These are phyloP conservation scores for Cercospora beticola DNA, from an alignment of 2,329 filamentous ascomycete species.

Conservation along the genomic window DNA sequence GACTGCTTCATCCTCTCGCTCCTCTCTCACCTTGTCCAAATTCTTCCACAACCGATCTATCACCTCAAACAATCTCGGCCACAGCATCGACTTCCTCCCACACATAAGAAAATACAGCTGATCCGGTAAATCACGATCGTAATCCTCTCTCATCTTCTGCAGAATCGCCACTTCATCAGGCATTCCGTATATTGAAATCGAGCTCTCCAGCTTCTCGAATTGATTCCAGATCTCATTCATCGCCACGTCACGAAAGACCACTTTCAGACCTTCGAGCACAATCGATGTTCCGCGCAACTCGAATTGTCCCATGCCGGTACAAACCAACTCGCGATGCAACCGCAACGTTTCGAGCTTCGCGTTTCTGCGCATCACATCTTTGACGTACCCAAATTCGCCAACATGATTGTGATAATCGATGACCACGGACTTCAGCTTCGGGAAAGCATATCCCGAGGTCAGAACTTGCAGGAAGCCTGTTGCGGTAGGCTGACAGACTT, in stretches of 20 bases:
- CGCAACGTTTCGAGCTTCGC: conserved; percentile 13
- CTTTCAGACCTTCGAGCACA: neutral
- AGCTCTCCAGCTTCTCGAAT: neutral
- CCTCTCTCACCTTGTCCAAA: conserved; percentile 8
- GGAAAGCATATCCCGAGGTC: conserved; percentile 3
- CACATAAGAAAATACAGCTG: conserved; percentile 19
- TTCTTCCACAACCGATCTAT: conserved; percentile 14
- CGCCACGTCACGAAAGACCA: neutral
- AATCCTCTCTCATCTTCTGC: conserved; percentile 15
- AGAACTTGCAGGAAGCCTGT: conserved; percentile 19
- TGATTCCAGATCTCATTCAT: neutral
- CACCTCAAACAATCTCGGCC: conserved; percentile 14
- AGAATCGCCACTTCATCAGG: conserved; percentile 6
- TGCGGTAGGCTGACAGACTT: conserved; percentile 22
- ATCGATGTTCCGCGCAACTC: conserved; percentile 11
- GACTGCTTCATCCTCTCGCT: conserved; percentile 3
- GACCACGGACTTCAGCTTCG: conserved; percentile 16
- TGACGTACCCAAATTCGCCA: conserved; percentile 24
- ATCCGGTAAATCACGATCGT: conserved; percentile 19
- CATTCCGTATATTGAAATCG: conserved; percentile 6
- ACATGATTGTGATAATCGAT: conserved; percentile 21
- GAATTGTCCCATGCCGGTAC: conserved; percentile 15
- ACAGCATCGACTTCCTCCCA: conserved; percentile 16
- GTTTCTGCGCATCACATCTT: conserved; percentile 18
- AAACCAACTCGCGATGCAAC: conserved; percentile 11